Base-by-base conservation (phyloP, 371 early-diverging fungal genomes). In the Mucor irregularis region DNA sequence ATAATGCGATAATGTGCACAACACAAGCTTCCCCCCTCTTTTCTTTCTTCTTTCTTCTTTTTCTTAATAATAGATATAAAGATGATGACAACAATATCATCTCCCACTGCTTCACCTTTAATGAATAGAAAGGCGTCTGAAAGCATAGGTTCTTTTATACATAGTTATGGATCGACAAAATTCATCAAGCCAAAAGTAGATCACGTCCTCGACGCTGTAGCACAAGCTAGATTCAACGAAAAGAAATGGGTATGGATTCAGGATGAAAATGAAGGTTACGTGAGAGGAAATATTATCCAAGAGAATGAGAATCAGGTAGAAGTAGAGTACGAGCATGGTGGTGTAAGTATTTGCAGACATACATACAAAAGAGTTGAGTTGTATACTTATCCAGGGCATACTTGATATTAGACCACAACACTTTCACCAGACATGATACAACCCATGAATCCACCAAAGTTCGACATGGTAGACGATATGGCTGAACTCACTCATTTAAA, bases 401-500 rank as follows among this genome's bases (percentile, higher is more conserved):
- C 5, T 7, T 22, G 17, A 9, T 21, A 31, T 8, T 28, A 14
- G 21, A 17, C 21, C 0, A 7, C 21, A 1, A 4, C 17, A 31
- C n/a, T 26, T 28, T 28, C 14, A 45, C 7, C n/a, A 13, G 21
- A 8, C 5, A 94, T 96, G 74, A 42, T 56, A 17, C 44, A 62
- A 40, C 52, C 97, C 71, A 97, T 98, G 91, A 99, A 99, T 60
- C 99, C 99, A 39, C 95, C 97, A 31, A 99, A 99, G 76, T 99
- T 99, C 71, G 99, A 99, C 69, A 86, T 89, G 62, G 94, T 91
- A 30, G 98, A 98, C 49, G 99, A 99, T 83, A 95, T 99, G 97
- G 99, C 99, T 16, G 95, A 95, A 47, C 70, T 99, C 62, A 93
- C 95, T 2, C 88, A 99, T 74, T 79, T 99, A 40, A 99, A 99